Percentiles rank a stretch among this genome's conserved stretches.
phyloP scores from a whole-genome alignment of 768 basidiomycete species.

The Coprinopsis strossmayeri region DNA sequence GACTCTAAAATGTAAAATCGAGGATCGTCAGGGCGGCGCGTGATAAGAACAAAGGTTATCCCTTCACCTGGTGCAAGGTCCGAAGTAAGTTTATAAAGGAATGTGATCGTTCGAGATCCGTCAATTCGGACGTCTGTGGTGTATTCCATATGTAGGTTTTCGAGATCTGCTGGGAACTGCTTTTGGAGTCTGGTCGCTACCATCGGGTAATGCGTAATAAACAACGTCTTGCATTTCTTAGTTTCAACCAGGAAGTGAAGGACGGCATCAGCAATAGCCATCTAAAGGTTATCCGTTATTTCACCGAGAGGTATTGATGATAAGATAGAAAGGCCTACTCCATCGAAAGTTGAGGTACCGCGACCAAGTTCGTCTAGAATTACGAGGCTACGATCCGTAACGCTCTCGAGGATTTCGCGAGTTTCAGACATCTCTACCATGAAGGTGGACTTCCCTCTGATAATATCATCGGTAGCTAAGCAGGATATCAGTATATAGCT shows the following conservation, averaged over 20 bases:
- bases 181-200: slow-evolving; percentile 65
- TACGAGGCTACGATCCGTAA: slow-evolving; percentile 72
- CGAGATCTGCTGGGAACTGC: slow-evolving; percentile 51
- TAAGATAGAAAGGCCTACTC: slow-evolving; percentile 33
- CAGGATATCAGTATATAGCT: slow-evolving; percentile 1
- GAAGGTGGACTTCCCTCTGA: slow-evolving; percentile 85
- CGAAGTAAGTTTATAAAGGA: slow-evolving; percentile 69
- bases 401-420: slow-evolving; percentile 75
- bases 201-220: slow-evolving; percentile 93
- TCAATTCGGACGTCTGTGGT: slow-evolving; percentile 61
- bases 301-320: slow-evolving; percentile 1
- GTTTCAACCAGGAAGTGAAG: slow-evolving; percentile 60
- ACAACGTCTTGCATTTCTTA: slow-evolving; percentile 68
- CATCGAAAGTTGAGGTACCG: slow-evolving; percentile 92
- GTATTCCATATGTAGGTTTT: slow-evolving; percentile 88
- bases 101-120: slow-evolving; percentile 76
- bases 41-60: neutral
- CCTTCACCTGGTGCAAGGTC: slow-evolving; percentile 59
- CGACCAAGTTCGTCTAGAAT: slow-evolving; percentile 88
- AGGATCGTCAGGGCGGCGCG: neutral
- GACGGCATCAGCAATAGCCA: slow-evolving; percentile 83
- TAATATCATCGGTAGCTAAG: slow-evolving; percentile 80
- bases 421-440: slow-evolving; percentile 98
- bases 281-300: slow-evolving; percentile 31
- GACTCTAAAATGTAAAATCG: slow-evolving; percentile 58